Conservation (phyloP, 2,329 filamentous ascomycete species). For the Orbilia quercus region DNA sequence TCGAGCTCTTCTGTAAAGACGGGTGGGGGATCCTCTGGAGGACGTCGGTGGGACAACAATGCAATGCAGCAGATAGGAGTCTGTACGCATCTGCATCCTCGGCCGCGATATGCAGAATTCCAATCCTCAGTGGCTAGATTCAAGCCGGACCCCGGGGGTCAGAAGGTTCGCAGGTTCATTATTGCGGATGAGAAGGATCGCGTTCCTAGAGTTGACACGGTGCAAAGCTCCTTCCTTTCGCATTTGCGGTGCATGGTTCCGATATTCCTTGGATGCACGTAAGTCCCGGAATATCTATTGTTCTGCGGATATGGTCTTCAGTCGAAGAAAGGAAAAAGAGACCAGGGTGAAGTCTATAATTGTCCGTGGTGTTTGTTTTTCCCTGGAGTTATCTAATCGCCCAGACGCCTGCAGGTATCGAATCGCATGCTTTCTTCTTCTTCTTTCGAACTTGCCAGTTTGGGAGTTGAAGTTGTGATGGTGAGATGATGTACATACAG, state of each 20-base stretch:
- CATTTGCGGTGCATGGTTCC: slow-evolving; percentile 26
- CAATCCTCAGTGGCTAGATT: too few relatives aligned
- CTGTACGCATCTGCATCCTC: too few relatives aligned
- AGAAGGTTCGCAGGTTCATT: not conserved
- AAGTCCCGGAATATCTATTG: slow-evolving; percentile 1
- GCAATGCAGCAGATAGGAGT: too few relatives aligned
- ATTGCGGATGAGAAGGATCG: not conserved
- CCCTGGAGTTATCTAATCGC: slow-evolving; percentile 19
- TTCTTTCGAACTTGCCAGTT: not conserved
- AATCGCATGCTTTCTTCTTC: slow-evolving; percentile 7
- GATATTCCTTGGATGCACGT: slow-evolving; percentile 4
- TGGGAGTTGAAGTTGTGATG: not conserved
- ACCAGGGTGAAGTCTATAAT: not conserved
- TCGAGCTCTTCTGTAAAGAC: too few relatives aligned
- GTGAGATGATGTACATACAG: not conserved
- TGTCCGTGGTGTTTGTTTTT: not conserved
- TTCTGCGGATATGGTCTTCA: not conserved
- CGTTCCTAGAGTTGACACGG: slow-evolving; percentile 15
- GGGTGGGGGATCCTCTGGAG: too few relatives aligned
- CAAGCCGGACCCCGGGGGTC: too few relatives aligned
- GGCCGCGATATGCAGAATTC: too few relatives aligned
- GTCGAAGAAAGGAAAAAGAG: slow-evolving; percentile 3
- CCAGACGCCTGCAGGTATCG: slow-evolving; percentile 32
- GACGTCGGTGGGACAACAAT: too few relatives aligned
- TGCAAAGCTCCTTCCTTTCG: slow-evolving; percentile 41